Base-by-base conservation (phyloP, 768 basidiomycete genomes). In the Mycena galopus region DNA sequence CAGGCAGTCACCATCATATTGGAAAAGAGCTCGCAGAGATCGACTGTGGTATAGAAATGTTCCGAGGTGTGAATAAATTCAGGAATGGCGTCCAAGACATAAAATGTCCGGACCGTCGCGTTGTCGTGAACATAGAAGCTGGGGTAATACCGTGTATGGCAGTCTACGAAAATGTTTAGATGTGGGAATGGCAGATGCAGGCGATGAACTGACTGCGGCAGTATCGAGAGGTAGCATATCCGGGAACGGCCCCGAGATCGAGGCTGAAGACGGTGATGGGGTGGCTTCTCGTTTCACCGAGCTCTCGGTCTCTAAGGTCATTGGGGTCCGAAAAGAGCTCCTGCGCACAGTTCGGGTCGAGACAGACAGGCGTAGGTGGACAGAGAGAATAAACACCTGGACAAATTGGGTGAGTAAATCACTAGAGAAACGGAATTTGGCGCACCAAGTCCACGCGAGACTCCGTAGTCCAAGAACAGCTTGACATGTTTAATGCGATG, bases 91-190 rank as follows among this genome's bases (percentile, higher is more conserved):
- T 67, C 67, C 42, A 65, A 44, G 32, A 64, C 23, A 29, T 80
- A 81, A 51, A 77, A 80, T 12, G 74, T 78, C 4, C 75, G 69
- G 0, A 23, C 39, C 0, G 76, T 72, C 16, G 76, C 76, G 3
- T 70, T 53, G 19, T 53, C 35, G 56, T 81, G 74, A 23, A 80
- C 78, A 55, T 70, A 81, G 71, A 76, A 82, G 30, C 77, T 78
- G 17, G 73, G 75, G 56, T 81, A 77, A 58, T 81, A 81, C 27
- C 77, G 77, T 1, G 80, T 81, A 9, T 77, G 47, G 67, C 81
- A 82, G 9, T 72, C 78, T 80, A 58, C 16, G 9, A 53, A 2
- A 2, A 42, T 21, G 9, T 21, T 72, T 23, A 50, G 44, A 47
- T 23, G 19, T 14, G 19, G 47, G 7, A 30, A 44, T 37, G 39